A percentile compares a stretch with the other conserved stretches of the same genome.
phyloP scores from a whole-genome alignment of 495 filamentous ascomycete species.

The Tetracladium setigerum region DNA sequence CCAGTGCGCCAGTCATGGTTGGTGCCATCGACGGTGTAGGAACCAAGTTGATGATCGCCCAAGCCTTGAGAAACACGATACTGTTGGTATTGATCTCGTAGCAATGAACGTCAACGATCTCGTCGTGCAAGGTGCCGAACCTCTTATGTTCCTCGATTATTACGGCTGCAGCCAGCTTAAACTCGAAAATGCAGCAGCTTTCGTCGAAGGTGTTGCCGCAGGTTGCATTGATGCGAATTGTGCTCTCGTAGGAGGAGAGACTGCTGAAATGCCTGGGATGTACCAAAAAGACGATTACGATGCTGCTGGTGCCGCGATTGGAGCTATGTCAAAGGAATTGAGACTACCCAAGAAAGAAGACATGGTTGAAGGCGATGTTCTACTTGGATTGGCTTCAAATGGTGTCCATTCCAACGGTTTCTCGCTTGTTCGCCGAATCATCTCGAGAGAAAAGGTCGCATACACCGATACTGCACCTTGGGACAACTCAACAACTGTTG shows the following conservation, averaged over 20 bases:
- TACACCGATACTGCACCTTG: conserved; percentile 73
- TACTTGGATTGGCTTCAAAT: conserved; percentile 74
- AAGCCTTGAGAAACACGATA: conserved; percentile 80
- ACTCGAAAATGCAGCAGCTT: conserved; percentile 63
- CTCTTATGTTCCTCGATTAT: conserved; percentile 93
- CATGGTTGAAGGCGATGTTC: conserved; percentile 76
- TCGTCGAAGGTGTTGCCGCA: conserved; percentile 79
- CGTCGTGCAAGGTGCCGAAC: conserved; percentile 88
- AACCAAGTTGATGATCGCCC: conserved; percentile 93
- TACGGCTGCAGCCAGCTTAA: conserved; percentile 85
- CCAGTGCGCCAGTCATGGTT: conserved; percentile 67
- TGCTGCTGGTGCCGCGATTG: conserved; percentile 79
- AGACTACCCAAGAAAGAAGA: conserved; percentile 66
- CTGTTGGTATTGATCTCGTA: conserved; percentile 90
- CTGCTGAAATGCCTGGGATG: conserved; percentile 94
- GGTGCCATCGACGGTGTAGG: conserved; percentile 93
- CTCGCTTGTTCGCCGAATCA: conserved; percentile 82
- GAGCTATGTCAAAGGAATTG: conserved; percentile 61
- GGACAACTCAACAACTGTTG: conserved; percentile 47
- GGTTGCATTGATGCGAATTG: conserved; percentile 79
- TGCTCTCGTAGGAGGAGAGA: conserved; percentile 91
- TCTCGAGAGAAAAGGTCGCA: conserved; percentile 59
- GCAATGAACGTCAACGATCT: conserved; percentile 99
- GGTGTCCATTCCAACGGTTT: conserved; percentile 94
- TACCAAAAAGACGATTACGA: conserved; percentile 82